These are phyloP conservation scores for Neonectria sp. DNA, from an alignment of 2,329 filamentous ascomycete genomes.

Conservation along the genomic window DNA sequence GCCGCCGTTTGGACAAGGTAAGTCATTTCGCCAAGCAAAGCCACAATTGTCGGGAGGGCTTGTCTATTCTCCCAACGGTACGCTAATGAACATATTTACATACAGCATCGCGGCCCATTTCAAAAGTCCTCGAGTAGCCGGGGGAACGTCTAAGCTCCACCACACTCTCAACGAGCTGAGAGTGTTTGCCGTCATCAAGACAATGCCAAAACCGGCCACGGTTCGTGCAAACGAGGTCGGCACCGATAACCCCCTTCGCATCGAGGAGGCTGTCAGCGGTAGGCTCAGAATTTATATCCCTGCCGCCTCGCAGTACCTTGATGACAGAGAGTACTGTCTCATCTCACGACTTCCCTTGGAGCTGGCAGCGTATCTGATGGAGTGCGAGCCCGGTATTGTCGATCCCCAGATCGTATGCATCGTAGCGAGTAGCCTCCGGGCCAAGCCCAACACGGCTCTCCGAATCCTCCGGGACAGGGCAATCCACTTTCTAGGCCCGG, in stretches of 20 bases:
- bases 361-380: not conserved
- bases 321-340: not conserved
- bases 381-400: not conserved
- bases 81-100: not conserved
- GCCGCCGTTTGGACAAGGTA: slow-evolving; percentile 2
- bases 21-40: not conserved
- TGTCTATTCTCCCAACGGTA: not conserved
- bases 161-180: not conserved
- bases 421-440: not conserved
- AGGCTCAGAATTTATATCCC: not conserved
- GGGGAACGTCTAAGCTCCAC: not conserved
- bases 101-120: not conserved
- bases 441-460: not conserved
- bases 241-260: not conserved
- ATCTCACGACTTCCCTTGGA: not conserved
- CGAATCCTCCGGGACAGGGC: not conserved
- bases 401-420: not conserved
- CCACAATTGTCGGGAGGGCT: not conserved
- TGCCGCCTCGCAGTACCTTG: not conserved
- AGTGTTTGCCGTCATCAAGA: not conserved
- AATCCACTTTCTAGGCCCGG: not conserved
- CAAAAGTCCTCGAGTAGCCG: not conserved
- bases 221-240: not conserved
- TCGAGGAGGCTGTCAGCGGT: not conserved
- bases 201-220: not conserved